phyloP scores from a whole-genome alignment of 495 filamentous ascomycete genomes.

The Monascus purpureus region DNA sequence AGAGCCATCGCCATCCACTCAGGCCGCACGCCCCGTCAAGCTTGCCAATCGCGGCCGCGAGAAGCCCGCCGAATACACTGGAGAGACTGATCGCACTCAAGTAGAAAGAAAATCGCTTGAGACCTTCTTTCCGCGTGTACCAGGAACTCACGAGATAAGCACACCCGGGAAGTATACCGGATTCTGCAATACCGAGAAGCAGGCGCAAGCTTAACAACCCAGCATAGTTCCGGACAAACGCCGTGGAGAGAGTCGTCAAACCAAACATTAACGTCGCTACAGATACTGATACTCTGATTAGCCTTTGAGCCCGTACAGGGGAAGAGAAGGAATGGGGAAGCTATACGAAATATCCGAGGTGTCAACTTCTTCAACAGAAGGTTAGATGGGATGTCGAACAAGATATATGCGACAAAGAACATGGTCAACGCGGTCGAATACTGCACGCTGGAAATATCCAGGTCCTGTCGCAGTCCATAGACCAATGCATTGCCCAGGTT shows the following conservation, averaged over 20 bases:
- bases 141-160: conserved; percentile 48
- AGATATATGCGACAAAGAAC: conserved; percentile 16
- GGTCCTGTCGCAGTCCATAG: conserved; percentile 39
- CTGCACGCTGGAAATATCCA: conserved; percentile 31
- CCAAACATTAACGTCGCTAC: conserved; percentile 19
- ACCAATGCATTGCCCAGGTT: conserved; percentile 40
- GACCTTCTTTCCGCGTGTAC: conserved; percentile 15
- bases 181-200: conserved; percentile 23
- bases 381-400: conserved; percentile 28
- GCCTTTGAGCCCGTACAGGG: conserved; percentile 20
- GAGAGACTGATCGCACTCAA: conserved; percentile 13
- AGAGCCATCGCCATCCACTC: conserved; percentile 52
- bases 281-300: conserved; percentile 5
- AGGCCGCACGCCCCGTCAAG: conserved; percentile 35
- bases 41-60: conserved; percentile 17
- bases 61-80: conserved; percentile 20
- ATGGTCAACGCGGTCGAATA: conserved; percentile 23
- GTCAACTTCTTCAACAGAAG: conserved; percentile 55
- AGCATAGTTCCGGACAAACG: conserved; percentile 9
- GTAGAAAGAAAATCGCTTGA: conserved; percentile 20
- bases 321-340: conserved; percentile 11
- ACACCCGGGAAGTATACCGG: conserved; percentile 25
- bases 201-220: conserved; percentile 12
- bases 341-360: conserved; percentile 17
- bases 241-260: conserved; percentile 15